Base-by-base conservation (phyloP, 208 protist species). In the Wallacemonas sp. region DNA sequence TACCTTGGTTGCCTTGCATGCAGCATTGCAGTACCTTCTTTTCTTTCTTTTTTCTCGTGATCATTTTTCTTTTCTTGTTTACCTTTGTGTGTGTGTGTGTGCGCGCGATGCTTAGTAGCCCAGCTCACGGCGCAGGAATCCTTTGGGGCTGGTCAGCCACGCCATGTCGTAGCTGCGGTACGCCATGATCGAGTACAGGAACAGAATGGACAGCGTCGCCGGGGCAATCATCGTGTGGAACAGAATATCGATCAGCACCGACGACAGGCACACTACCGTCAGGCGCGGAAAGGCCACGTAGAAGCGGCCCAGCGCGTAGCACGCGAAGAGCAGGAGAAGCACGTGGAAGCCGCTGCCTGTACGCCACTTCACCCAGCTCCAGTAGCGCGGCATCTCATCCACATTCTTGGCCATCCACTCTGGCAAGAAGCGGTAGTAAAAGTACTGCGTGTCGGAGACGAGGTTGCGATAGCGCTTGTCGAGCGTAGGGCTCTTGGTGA, bases 341-440 rank as follows among this genome's bases (percentile, higher is more conserved):
- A 94, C 55, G 38, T 92, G 81, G 55, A 93, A 89, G 25, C 67
- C 82, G 11, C 74, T 72, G 0, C 86, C 84, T 1, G 77, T 88
- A 12, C 88, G 78, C 88, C 91, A 96, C 72, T 84, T 84, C 36
- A 92, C 74, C 88, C 91, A 96, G 57, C 79, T 92, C 84, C 84
- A 96, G 67, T 94, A 96, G 33, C 91, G 82, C 26, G 91, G 91
- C 91, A 96, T 96, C 86, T 96, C 91, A 50, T 96, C 91, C 50
- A 96, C 84, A 63, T 96, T 96, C 44, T 84, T 76, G 28, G 91
- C 91, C 87, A 96, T 94, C 88, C 91, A 96, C 79, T 96, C 84
- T 0, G 91, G 91, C 31, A 96, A 76, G 46, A 93, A 91, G 59
- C 71, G 79, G 73, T 96, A 96, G 69, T 96, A 96, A 57, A 93